Conservation (phyloP, 148 eudicot genomes). For the Diospyros lotus region DNA sequence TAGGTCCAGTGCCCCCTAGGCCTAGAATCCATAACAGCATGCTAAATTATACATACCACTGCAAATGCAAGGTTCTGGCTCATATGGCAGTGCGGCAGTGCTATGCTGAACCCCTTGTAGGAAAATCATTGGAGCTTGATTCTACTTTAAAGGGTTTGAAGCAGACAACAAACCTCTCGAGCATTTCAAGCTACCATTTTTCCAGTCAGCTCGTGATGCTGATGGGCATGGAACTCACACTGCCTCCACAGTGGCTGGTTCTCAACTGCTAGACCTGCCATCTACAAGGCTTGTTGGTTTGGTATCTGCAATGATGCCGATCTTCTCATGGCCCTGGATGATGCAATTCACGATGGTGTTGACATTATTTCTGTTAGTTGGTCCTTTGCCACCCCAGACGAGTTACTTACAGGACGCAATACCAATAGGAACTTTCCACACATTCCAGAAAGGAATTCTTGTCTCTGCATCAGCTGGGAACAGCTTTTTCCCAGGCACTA, state of each 20-base stretch:
- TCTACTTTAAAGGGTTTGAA: conserved; percentile 26
- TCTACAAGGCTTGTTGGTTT: conserved; percentile 42
- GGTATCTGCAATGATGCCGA: conserved; percentile 30
- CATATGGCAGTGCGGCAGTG: not conserved
- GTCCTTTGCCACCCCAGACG: conserved; percentile 25
- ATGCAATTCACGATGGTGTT: conserved; percentile 36
- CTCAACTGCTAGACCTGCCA: conserved; percentile 33
- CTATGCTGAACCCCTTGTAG: conserved; percentile 13
- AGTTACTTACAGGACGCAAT: conserved; percentile 20
- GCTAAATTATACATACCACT: not conserved
- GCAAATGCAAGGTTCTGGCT: not conserved
- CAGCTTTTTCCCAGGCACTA: conserved; percentile 20
- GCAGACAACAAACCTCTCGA: conserved; percentile 27
- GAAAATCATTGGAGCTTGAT: conserved; percentile 39
- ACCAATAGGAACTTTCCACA: conserved; percentile 36
- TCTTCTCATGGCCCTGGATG: conserved; percentile 29
- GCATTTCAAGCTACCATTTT: conserved; percentile 11
- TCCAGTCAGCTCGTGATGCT: conserved; percentile 30
- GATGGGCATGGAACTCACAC: conserved; percentile 44
- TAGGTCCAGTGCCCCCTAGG: conserved; percentile 30
- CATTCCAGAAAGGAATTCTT: conserved; percentile 33
- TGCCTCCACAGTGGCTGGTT: conserved; percentile 39
- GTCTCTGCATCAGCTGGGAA: conserved; percentile 43
- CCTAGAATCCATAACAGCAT: conserved; percentile 26
- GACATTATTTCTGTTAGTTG: conserved; percentile 40